Base-by-base conservation (phyloP, 257 asterid genomes). In the Apocynum venetum region DNA sequence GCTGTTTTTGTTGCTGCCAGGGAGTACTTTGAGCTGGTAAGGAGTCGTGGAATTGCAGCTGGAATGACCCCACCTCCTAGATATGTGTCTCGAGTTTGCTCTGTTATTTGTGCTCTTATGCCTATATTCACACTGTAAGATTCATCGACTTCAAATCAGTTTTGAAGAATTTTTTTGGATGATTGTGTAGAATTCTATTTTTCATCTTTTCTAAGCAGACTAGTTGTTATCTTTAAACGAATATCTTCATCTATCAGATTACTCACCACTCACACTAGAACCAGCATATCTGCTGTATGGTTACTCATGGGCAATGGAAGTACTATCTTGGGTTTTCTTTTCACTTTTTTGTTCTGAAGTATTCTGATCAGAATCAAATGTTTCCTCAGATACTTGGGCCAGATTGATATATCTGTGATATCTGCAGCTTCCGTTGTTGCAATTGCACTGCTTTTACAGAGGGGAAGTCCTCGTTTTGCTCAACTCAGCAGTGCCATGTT, bases 51-150 rank as follows among this genome's bases (percentile, higher is more conserved):
- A 80, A 93, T 91, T 80, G 90, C 97, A 73, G 84, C 90, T 84
- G 99, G 99, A 83, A 93, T 93, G 97, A 89, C 99, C 74, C 97
- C 99, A 77, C 99, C 97, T 79, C 97, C 99, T 83, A 91, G 92
- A 87, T 91, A 83, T 64, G 89, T 92, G 63, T 93, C 99, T 68
- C 92, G 96, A 79, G 91, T 94, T 82, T 90, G 97, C 85, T 89
- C 97, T 70, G 87, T 91, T 78, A 84, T 93, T 84, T 96, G 96
- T 80, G 78, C 87, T 79, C 85, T 91, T 75, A 89, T 96, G 98
- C 99, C 99, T 73, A 65, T 93, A 66, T 86, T 89, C 79, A 93
- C 98, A 31, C 91, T 93, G 99, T 96, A 96, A 92, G 99, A 77
- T 79, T 74, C 80, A 64, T 82, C 72, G 72, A 74, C 72, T 79